Conservation (phyloP, 2,329 filamentous ascomycete species). For the Apiospora koreana region DNA sequence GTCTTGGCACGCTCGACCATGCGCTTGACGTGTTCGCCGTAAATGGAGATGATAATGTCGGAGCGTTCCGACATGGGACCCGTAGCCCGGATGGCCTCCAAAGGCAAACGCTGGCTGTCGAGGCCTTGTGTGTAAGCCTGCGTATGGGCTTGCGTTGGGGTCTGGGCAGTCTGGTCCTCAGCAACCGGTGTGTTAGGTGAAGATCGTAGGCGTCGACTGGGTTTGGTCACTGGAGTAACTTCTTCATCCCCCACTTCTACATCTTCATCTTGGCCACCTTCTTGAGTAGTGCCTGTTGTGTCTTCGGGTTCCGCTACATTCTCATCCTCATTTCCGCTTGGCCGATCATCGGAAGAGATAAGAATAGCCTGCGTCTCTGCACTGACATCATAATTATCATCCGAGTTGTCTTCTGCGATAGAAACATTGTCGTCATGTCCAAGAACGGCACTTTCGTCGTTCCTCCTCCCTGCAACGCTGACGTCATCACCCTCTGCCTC, state of each 20-base stretch:
- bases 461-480: conserved; percentile 20
- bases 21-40: conserved; percentile 54
- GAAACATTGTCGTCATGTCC: conserved; percentile 11
- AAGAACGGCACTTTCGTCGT: conserved; percentile 1
- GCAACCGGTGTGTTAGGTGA: conserved; percentile 14
- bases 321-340: neutral
- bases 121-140: conserved; percentile 29
- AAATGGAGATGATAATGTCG: conserved; percentile 51
- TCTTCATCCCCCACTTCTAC: neutral
- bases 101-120: conserved; percentile 35
- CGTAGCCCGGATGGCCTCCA: conserved; percentile 30
- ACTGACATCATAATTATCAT: conserved; percentile 20
- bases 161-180: conserved; percentile 15
- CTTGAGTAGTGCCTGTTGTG: neutral
- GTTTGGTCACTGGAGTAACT: conserved; percentile 16
- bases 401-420: conserved; percentile 16
- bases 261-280: neutral
- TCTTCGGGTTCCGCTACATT: neutral
- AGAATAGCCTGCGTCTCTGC: conserved; percentile 26
- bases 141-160: conserved; percentile 16
- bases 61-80: conserved; percentile 44
- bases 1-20: conserved; percentile 53
- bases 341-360: conserved; percentile 15
- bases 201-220: conserved; percentile 14
- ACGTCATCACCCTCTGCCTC: conserved; percentile 18